These are phyloP conservation scores for Candida berthetii DNA, from an alignment of 805 yeast genomes.

Conservation along the genomic window DNA sequence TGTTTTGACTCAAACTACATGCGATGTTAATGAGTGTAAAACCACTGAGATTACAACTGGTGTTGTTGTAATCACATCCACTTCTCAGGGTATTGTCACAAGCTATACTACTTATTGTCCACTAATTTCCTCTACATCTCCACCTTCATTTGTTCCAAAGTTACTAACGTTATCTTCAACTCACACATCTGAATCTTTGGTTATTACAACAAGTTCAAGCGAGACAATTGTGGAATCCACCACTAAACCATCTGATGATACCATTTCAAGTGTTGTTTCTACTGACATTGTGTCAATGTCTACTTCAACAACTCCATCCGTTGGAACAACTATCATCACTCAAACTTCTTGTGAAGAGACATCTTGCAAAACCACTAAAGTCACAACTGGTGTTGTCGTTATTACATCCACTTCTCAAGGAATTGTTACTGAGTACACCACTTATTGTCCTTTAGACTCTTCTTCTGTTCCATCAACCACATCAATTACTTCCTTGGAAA, in stretches of 20 bases:
- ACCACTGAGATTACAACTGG: constrained; percentile 3
- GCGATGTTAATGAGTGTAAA: not conserved
- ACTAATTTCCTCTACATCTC: not conserved
- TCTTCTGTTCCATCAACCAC: not conserved
- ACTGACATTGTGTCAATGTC: not conserved
- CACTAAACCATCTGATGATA: not conserved
- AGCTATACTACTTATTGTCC: constrained; percentile 4
- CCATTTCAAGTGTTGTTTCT: not conserved
- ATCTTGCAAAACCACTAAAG: constrained; percentile 17
- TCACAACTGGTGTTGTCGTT: constrained; percentile 19
- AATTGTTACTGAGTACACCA: constrained; percentile 22
- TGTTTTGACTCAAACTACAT: not conserved
- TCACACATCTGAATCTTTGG: not conserved
- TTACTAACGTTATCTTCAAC: not conserved
- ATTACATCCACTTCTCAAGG: constrained; percentile 20
- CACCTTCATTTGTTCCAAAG: constrained; percentile 1
- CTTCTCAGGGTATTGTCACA: constrained; percentile 10
- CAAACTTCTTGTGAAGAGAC: constrained; percentile 13
- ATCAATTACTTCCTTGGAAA: constrained; percentile 13
- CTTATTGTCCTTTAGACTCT: constrained; percentile 28
- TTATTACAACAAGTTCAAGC: not conserved
- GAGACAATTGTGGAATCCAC: not conserved
- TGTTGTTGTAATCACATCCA: constrained; percentile 18
- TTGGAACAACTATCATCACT: constrained; percentile 7
- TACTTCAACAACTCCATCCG: constrained; percentile 4